Evolutionary conservation across 768 basidiomycete species (phyloP), one percentile per base, ranked within the genome.

Genomic region (Amanita pallidorosea): DNA sequence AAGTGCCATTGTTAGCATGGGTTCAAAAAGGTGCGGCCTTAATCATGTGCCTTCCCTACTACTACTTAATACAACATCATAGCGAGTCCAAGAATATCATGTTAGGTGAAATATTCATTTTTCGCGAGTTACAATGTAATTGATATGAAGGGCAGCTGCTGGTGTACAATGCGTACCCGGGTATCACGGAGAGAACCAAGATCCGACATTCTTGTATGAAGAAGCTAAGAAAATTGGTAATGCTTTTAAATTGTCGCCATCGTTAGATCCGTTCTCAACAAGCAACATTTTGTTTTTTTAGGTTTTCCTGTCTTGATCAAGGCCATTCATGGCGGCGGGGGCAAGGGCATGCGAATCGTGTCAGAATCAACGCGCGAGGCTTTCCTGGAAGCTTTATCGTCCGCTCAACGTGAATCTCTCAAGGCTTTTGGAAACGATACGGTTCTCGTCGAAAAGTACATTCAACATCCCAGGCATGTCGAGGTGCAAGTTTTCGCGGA

Each of bases 401-500:
- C 88, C n/a, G 93, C 94, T 1, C 80, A 90, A 61, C 80, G 94
- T 44, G 93, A 97, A 65, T 87, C 92, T 4, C 61, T 75, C 44
- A 96, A 95, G 64, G 74, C 85, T 0, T 97, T 97, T 56, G 87
- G 90, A 11, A 88, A 93, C 56, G 83, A 88, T 51, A 77, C 78
- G 7, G 92, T 97, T 2, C 69, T 95, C 11, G 78, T 97, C 0
- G 93, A 97, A 72, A 86, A 88, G 59, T 97, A 86, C 58, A 83
- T 97, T 47, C 75, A 83, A 56, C 80, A 79, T 13, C 92, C 93
- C 15, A 76, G 93, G 53, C 93, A 95, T 61, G 81, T 97, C 27
- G 94, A 97, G 61, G 92, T 97, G 3, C 93, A 97, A 63, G 84
- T 96, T 4, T 96, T 97, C 61, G 90, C 88, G 11, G 94, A 96